Evolutionary conservation across 1,284 basidiomycete species (phyloP), one percentile per base, ranked within the genome.

Genomic region (Macrocystidia cucumis): DNA sequence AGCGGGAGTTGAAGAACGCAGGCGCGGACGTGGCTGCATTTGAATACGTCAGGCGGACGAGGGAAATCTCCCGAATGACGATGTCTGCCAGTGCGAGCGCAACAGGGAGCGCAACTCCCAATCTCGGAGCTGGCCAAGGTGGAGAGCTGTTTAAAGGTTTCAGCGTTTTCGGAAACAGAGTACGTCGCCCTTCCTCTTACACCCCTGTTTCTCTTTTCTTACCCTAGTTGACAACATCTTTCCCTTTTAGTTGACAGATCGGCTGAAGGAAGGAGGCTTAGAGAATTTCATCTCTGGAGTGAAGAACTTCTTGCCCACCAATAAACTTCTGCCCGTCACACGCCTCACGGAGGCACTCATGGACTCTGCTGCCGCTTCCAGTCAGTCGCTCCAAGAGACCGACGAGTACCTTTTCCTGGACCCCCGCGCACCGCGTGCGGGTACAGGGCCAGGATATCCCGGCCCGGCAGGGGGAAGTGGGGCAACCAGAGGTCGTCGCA

Each of bases 201-300:
- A 9, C 9, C 16, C 7, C 19, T 11, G 26, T 1, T 2, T 6
- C n/a, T 24, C 9, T 18, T 14, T 21, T 21, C 9, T 18, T n/a
- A n/a, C n/a, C n/a, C n/a, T n/a, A n/a, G n/a, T 7, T 16, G 16
- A 32, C 28, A 11, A 17, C n/a, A n/a, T n/a, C n/a, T 21, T 30
- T 21, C 14, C 11, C 16, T 20, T 24, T 38, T 45, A 91, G 87
- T 74, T 96, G 32, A 93, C 92, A 1, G 91, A 95, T 56, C 74
- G 91, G 29, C 65, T 99, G 41, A 91, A 96, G 60, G 95, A 97
- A 56, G 88, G 91, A 23, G 91, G 91, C 14, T 69, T 96, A 25
- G 95, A 98, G 55, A 95, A 96, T 56, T 68, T 98, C 8, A 89
- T 99, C 39, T 93, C 92, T 1, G 95, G 93, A 19, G 96, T 99